phyloP scores from a whole-genome alignment of 306 rosid species.

The Cucumis sativus region DNA sequence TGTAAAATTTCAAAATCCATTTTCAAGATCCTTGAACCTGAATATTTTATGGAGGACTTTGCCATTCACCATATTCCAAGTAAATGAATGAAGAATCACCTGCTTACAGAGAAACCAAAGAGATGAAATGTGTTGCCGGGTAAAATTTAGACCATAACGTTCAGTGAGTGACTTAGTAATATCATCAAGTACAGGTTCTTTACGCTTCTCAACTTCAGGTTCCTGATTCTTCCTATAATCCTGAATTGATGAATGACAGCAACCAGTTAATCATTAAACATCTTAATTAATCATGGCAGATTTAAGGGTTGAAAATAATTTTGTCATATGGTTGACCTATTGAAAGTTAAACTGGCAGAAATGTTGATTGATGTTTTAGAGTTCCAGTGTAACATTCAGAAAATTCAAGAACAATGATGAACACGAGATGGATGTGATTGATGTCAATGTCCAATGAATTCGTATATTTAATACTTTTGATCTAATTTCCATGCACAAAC shows the following conservation, averaged over 20 bases:
- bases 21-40: background rate
- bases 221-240: conserved; percentile 50
- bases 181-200: conserved; percentile 60
- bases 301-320: background rate
- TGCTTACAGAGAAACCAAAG: conserved; percentile 96
- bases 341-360: background rate
- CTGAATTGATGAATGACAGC: conserved; percentile 27
- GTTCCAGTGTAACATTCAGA: background rate
- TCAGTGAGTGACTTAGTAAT: conserved; percentile 40
- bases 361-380: background rate
- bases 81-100: conserved; percentile 26
- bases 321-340: background rate
- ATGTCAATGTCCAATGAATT: background rate
- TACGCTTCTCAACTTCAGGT: conserved; percentile 65
- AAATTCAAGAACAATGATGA: background rate
- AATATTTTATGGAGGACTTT: background rate
- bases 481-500: background rate
- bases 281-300: background rate
- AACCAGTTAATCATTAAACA: conserved; percentile 1
- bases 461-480: background rate
- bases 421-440: background rate
- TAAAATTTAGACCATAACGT: conserved; percentile 61
- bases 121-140: conserved; percentile 56
- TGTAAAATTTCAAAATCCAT: background rate
- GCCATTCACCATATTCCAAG: background rate